Evolutionary conservation across 2,329 filamentous ascomycete genomes (phyloP), one percentile per base, ranked within the genome.

Genomic region (Podosphaera fusca): DNA sequence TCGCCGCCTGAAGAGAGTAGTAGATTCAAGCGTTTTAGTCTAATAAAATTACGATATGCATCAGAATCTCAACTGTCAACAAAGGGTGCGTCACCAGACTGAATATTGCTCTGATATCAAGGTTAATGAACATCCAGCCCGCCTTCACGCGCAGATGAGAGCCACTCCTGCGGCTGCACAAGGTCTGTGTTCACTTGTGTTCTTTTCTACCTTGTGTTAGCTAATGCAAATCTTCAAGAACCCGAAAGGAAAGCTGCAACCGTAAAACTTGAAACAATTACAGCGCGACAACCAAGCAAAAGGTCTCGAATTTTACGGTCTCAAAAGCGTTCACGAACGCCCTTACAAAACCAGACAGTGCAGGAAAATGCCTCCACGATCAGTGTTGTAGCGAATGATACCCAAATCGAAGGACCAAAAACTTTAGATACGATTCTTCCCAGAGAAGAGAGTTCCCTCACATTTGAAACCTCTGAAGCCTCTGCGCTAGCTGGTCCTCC

Each of bases 241-340:
- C 79, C 80, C 53, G 74, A 79, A 63, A 96, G 96, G 67, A 92
- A 96, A 68, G 95, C 85, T 55, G 96, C 90, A 9, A 86, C 89
- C 14, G 89, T 92, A 8, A 92, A 88, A 7, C 77, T 81, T 62
- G 78, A 84, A 55, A 12, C 34, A 40, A 67, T 79, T 29, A 73
- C 73, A 40, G 56, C 55, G n/a, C 29, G 68, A 60, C 76, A 73
- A 57, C 34, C 68, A 59, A 76, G 73, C 54, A 81, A 77, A 61
- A 68, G 73, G 46, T 75, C 77, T 36, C 73, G 78, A 46, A 71
- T 80, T 12, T 40, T 31, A 60, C 75, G 73, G 63, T 69, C 81
- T 29, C 71, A 75, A 31, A 70, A 73, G 56, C 74, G 74, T 40
- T 71, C 67, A 70, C 61, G 73, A 56, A 59, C 62, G 12, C 57